A percentile compares a stretch with the other conserved stretches of the same genome.
Conservation (phyloP, 257 asterid species). For the Fraxinus cuspidata region DNA sequence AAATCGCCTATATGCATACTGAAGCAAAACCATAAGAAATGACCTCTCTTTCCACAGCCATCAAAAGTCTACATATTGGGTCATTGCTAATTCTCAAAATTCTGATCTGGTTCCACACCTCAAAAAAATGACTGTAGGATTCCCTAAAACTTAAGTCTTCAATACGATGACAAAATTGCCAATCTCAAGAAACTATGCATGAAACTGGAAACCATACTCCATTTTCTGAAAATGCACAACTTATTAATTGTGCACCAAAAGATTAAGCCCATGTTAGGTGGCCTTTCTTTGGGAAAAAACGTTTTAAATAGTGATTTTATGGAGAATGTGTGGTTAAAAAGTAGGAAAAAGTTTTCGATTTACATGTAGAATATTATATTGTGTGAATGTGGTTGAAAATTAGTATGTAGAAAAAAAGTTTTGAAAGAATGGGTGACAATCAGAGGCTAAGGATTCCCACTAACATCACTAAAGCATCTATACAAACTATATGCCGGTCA, state of each 20-base stretch:
- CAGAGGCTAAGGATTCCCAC: background rate
- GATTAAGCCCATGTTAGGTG: background rate
- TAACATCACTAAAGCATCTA: background rate
- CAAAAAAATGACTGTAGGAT: background rate
- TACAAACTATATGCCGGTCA: background rate
- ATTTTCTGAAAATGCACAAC: background rate
- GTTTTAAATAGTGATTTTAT: too few species aligned
- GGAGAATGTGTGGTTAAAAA: too few species aligned
- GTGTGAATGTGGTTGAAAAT: too few species aligned
- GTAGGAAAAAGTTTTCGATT: too few species aligned
- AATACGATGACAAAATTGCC: background rate
- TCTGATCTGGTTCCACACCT: background rate
- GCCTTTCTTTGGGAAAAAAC: too few species aligned
- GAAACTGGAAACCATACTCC: background rate
- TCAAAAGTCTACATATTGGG: background rate
- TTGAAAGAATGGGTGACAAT: too few species aligned
- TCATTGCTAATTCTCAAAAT: background rate
- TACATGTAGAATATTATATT: too few species aligned
- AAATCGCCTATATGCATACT: background rate
- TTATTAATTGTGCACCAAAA: background rate
- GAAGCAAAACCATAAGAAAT: background rate
- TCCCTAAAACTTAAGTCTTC: background rate
- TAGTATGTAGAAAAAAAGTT: too few species aligned
- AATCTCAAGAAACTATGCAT: background rate
- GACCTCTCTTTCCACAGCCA: background rate